Evolutionary conservation across 106 monocot genomes (phyloP).

Genomic region (Ottelia alismoides): DNA sequence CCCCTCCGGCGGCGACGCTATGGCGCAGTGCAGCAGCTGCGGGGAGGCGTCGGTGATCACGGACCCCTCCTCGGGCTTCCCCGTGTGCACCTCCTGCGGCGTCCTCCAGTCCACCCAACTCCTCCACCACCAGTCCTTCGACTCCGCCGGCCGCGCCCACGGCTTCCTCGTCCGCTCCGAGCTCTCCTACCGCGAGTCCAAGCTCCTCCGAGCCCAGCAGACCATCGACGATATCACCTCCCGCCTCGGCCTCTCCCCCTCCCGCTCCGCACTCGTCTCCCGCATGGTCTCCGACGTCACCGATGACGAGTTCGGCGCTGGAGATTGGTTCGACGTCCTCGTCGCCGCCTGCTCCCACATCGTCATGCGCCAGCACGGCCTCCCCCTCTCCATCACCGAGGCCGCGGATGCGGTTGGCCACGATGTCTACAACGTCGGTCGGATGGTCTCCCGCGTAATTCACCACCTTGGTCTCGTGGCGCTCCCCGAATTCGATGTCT

Average conservation of each 20-base stretch:
- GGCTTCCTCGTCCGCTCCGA: conserved; percentile 15
- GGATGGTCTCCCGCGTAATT: conserved; percentile 36
- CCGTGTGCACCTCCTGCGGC: conserved; percentile 50
- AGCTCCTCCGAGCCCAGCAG: conserved; percentile 17
- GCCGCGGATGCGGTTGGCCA: conserved; percentile 24
- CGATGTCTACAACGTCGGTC: conserved; percentile 24
- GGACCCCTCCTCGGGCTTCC: conserved; percentile 26
- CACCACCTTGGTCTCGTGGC: conserved; percentile 25
- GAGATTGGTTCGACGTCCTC: conserved; percentile 53
- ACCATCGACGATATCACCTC: conserved; percentile 21
- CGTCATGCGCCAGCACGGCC: conserved; percentile 25
- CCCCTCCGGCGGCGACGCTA: too few relatives aligned
- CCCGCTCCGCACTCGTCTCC: conserved; percentile 21
- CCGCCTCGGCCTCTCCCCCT: conserved; percentile 37
- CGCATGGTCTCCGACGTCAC: conserved; percentile 34
- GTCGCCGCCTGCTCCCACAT: conserved; percentile 42
- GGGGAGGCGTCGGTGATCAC: conserved; percentile 16
- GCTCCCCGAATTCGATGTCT: conserved; percentile 35
- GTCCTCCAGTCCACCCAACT: conserved; percentile 9
- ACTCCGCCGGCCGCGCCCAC: conserved; percentile 13
- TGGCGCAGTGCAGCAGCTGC: conserved; percentile 25
- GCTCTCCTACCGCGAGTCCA: conserved; percentile 32
- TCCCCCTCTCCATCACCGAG: conserved; percentile 45
- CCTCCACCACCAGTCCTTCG: conserved; percentile 30
- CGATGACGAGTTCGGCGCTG: conserved; percentile 26